phyloP scores from a whole-genome alignment of 2,329 filamentous ascomycete species.

The Calonectria leucothoes region DNA sequence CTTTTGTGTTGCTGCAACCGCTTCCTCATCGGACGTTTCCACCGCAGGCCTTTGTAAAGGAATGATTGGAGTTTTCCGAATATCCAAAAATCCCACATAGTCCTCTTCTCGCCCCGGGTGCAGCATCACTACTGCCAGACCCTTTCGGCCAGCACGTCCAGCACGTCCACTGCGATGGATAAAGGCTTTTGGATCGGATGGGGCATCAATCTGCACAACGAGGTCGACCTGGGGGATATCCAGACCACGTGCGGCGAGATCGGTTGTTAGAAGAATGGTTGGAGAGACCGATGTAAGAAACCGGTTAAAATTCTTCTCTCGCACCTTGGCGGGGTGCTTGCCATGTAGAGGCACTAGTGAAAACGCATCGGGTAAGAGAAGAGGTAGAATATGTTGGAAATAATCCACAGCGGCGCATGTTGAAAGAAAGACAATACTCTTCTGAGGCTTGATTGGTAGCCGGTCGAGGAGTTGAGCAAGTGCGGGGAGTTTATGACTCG shows the following conservation, averaged over 20 bases:
- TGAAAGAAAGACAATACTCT: constrained; percentile 91
- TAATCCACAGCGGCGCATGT: constrained; percentile 97
- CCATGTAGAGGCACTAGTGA: constrained; percentile 86
- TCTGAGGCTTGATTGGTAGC: constrained; percentile 80
- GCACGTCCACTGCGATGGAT: constrained; percentile 93
- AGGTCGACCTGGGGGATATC: constrained; percentile 94
- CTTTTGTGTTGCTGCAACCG: constrained; percentile 63
- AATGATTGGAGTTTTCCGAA: constrained; percentile 86
- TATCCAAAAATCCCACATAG: constrained; percentile 86
- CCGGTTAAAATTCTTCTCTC: constrained; percentile 86
- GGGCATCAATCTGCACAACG: constrained; percentile 88
- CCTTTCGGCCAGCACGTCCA: constrained; percentile 87
- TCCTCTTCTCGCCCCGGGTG: constrained; percentile 89
- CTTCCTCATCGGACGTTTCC: constrained; percentile 70
- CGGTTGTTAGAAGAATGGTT: constrained; percentile 88
- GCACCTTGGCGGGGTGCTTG: constrained; percentile 88
- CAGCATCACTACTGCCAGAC: constrained; percentile 86
- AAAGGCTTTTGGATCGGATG: constrained; percentile 90
- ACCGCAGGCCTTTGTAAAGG: constrained; percentile 70
- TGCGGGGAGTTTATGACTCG: constrained; percentile 83
- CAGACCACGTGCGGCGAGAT: constrained; percentile 89
- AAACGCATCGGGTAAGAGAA: constrained; percentile 76
- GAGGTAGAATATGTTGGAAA: constrained; percentile 83
- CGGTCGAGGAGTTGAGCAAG: constrained; percentile 76
- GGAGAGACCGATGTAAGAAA: constrained; percentile 82